These are phyloP conservation scores for Cryomyces minteri DNA, from an alignment of 495 filamentous ascomycete species.

Conservation along the genomic window DNA sequence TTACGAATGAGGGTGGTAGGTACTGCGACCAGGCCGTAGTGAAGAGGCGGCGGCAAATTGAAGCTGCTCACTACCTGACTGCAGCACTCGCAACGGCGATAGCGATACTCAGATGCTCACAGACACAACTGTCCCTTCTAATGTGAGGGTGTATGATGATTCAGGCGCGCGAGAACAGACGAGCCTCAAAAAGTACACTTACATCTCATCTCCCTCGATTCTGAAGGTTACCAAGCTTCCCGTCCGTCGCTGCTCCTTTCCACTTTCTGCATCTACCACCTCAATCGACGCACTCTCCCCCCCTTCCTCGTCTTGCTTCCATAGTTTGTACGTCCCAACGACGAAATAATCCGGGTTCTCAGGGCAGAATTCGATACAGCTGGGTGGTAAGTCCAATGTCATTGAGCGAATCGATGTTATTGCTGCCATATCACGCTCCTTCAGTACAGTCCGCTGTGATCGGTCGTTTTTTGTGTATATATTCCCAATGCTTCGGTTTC, in stretches of 20 bases:
- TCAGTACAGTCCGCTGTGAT: too few relatives aligned
- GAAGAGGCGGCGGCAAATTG: neutral
- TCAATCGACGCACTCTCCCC: neutral
- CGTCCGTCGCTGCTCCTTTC: slow-evolving; percentile 35
- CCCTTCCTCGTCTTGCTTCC: slow-evolving; percentile 25
- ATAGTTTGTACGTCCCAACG: slow-evolving; percentile 72
- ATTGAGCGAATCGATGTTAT: slow-evolving; percentile 24
- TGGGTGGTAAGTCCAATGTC: slow-evolving; percentile 45
- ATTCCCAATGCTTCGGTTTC: too few relatives aligned
- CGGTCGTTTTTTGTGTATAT: too few relatives aligned
- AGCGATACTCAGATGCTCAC: neutral
- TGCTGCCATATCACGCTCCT: slow-evolving; percentile 4
- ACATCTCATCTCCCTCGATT: slow-evolving; percentile 7
- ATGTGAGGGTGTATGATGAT: neutral
- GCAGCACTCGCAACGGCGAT: neutral
- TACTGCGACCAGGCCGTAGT: neutral
- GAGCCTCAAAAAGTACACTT: neutral
- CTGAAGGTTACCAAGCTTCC: slow-evolving; percentile 55
- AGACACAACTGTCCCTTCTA: neutral
- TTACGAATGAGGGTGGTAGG: neutral
- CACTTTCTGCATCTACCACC: neutral
- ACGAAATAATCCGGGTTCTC: slow-evolving; percentile 45
- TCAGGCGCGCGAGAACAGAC: neutral
- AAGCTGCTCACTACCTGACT: neutral
- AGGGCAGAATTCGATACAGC: slow-evolving; percentile 71